These are phyloP conservation scores for Arabidopsis suecica DNA, from an alignment of 345 rosid genomes.

Conservation along the genomic window DNA sequence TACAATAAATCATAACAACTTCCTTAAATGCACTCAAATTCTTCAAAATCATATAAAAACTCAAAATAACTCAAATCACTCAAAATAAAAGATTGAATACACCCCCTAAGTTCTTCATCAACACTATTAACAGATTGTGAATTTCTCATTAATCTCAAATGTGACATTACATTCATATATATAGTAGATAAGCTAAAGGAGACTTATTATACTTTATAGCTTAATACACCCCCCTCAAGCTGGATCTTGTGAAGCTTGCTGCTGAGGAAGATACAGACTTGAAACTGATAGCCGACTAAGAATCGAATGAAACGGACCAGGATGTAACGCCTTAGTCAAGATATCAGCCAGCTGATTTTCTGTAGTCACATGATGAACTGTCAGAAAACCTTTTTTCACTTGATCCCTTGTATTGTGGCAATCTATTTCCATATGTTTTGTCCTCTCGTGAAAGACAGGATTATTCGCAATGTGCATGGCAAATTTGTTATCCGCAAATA, in stretches of 20 bases:
- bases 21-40: too few relatives aligned
- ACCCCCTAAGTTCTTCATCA: too few relatives aligned
- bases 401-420: not conserved
- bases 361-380: not conserved
- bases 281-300: not conserved
- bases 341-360: not conserved
- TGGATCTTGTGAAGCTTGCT: not conserved
- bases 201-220: too few relatives aligned
- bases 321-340: not conserved
- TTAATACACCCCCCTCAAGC: not conserved
- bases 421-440: not conserved
- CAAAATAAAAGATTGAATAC: too few relatives aligned
- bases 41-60: too few relatives aligned
- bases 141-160: too few relatives aligned
- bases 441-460: not conserved
- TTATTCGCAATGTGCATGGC: not conserved
- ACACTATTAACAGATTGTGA: too few relatives aligned
- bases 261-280: not conserved
- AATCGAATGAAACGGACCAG: not conserved
- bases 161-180: too few relatives aligned
- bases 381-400: not conserved
- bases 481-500: not conserved
- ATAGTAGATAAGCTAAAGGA: too few relatives aligned
- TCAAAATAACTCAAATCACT: too few relatives aligned
- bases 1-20: too few relatives aligned